These are phyloP conservation scores for Multifurca ochricompacta DNA, from an alignment of 768 basidiomycete genomes.

Conservation along the genomic window DNA sequence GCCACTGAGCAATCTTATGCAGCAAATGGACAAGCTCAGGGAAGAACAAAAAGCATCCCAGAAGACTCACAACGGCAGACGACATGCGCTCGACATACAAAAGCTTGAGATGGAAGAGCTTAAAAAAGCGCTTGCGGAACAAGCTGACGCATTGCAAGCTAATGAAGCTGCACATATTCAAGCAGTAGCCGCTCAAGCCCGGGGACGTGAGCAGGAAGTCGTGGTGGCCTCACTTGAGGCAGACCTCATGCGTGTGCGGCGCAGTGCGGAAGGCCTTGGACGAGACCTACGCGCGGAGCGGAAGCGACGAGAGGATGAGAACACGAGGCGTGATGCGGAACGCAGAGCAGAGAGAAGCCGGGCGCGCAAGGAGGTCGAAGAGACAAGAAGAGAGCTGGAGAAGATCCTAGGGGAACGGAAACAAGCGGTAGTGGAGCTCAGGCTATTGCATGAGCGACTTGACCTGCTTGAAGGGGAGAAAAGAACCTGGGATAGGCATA, in stretches of 20 bases:
- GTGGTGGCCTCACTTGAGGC: slow-evolving; percentile 63
- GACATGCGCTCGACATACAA: slow-evolving; percentile 66
- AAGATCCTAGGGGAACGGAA: slow-evolving; percentile 59
- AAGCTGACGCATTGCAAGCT: slow-evolving; percentile 54
- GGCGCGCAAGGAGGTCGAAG: slow-evolving; percentile 25
- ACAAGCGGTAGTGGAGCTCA: slow-evolving; percentile 58
- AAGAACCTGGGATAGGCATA: slow-evolving; percentile 55
- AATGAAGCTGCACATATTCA: slow-evolving; percentile 58
- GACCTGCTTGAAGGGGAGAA: slow-evolving; percentile 26
- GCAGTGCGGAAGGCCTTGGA: slow-evolving; percentile 72
- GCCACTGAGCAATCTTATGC: not conserved
- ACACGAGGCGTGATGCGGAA: slow-evolving; percentile 36
- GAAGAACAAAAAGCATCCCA: slow-evolving; percentile 54
- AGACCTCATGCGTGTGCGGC: slow-evolving; percentile 67
- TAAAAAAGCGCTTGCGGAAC: slow-evolving; percentile 53
- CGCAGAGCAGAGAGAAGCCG: slow-evolving; percentile 44
- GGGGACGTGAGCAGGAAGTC: slow-evolving; percentile 55
- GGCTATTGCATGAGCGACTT: slow-evolving; percentile 34
- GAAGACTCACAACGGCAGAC: slow-evolving; percentile 59
- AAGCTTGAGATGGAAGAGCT: slow-evolving; percentile 70
- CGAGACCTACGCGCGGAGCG: slow-evolving; percentile 64
- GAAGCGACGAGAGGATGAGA: slow-evolving; percentile 57
- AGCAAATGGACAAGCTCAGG: slow-evolving; percentile 57
- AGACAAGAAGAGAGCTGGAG: slow-evolving; percentile 21
- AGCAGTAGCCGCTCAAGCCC: slow-evolving; percentile 31